Conservation (phyloP, 2,329 filamentous ascomycete species). For the Claviceps sp. region DNA sequence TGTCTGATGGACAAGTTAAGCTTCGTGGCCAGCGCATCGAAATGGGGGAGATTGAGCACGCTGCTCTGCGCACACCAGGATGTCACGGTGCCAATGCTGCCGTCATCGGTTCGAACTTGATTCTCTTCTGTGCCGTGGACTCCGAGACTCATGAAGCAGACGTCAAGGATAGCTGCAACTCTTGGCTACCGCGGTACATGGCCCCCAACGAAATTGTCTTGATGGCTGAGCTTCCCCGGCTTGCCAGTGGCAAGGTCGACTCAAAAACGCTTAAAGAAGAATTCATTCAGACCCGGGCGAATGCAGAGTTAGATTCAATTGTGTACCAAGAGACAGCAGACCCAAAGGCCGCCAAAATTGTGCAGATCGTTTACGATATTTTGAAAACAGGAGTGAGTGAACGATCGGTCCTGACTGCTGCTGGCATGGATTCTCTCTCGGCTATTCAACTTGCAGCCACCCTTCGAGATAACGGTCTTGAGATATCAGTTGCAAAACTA, state of each 20-base stretch:
- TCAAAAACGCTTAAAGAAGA: slow-evolving; percentile 46
- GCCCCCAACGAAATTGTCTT: slow-evolving; percentile 60
- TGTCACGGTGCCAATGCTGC: slow-evolving; percentile 55
- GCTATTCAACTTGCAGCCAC: slow-evolving; percentile 43
- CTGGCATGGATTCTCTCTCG: slow-evolving; percentile 51
- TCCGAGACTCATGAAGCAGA: slow-evolving; percentile 17
- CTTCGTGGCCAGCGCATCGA: slow-evolving; percentile 73
- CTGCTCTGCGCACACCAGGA: slow-evolving; percentile 43
- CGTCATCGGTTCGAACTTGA: slow-evolving; percentile 54
- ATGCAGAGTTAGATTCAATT: not conserved
- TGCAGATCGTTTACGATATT: slow-evolving; percentile 25
- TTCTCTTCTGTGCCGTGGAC: slow-evolving; percentile 58
- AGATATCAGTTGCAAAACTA: slow-evolving; percentile 45
- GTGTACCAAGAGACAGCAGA: slow-evolving; percentile 7
- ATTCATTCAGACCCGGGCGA: slow-evolving; percentile 20
- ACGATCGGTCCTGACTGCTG: slow-evolving; percentile 31
- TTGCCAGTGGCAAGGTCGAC: slow-evolving; percentile 77
- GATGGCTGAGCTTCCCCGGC: slow-evolving; percentile 51
- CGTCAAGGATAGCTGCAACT: slow-evolving; percentile 48
- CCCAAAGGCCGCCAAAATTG: slow-evolving; percentile 19
- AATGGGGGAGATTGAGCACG: slow-evolving; percentile 65
- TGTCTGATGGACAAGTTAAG: slow-evolving; percentile 73
- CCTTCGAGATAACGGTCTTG: slow-evolving; percentile 43
- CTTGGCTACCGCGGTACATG: slow-evolving; percentile 77
- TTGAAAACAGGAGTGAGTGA: slow-evolving; percentile 24